A percentile compares a stretch with the other conserved stretches of the same genome.
These are phyloP conservation scores for Talaromyces funiculosus DNA, from an alignment of 2,329 filamentous ascomycete genomes.

Conservation along the genomic window DNA sequence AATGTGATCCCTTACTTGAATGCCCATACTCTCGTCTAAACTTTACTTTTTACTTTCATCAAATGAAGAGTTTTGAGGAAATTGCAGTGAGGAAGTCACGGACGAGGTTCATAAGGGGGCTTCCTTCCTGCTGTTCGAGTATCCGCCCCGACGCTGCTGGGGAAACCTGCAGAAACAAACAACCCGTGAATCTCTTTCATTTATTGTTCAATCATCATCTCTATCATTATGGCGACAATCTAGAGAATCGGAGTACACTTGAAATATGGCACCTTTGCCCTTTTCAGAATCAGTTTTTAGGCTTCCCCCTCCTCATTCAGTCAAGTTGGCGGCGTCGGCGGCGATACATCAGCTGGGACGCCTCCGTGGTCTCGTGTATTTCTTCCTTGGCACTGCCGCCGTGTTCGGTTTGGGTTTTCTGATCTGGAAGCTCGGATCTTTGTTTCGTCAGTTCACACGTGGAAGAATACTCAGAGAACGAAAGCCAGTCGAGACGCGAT, in stretches of 20 bases:
- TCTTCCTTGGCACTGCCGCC: conserved; percentile 32
- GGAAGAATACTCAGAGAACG: conserved; percentile 28
- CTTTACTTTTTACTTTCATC: neutral
- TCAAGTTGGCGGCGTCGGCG: conserved; percentile 12
- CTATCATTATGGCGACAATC: conserved; percentile 12
- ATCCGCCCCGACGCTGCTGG: too few species aligned
- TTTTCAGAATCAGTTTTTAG: neutral
- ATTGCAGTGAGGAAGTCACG: neutral
- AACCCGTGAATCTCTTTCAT: neutral
- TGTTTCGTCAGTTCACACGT: conserved; percentile 32
- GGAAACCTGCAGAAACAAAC: neutral
- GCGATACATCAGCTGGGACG: conserved; percentile 21
- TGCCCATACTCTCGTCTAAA: neutral
- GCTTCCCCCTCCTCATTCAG: neutral
- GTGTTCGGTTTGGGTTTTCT: conserved; percentile 35
- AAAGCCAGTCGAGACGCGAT: conserved; percentile 28
- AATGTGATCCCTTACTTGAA: neutral
- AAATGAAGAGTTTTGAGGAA: neutral
- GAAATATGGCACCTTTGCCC: conserved; percentile 10
- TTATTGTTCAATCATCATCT: neutral
- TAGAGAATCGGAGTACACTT: neutral
- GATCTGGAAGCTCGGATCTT: conserved; percentile 35
- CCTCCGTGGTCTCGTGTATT: conserved; percentile 25
- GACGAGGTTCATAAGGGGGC: neutral
- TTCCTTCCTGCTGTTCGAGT: neutral